phyloP scores from a whole-genome alignment of 2,329 filamentous ascomycete genomes.

The Venturia effusa region DNA sequence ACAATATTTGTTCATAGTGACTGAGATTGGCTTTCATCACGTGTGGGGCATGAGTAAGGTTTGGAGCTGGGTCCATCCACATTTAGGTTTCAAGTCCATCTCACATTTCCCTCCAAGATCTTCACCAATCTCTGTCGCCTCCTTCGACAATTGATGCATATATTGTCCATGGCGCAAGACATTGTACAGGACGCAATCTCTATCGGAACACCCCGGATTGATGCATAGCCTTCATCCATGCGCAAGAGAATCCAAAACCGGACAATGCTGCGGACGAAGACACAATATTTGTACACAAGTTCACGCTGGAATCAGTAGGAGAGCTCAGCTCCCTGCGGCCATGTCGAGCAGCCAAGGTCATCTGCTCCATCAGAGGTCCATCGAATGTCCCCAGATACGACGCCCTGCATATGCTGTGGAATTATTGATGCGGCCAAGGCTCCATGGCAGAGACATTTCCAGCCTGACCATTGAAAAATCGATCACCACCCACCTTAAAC shows the following conservation, averaged over 20 bases:
- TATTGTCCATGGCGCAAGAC: too few species aligned
- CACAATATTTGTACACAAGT: neutral
- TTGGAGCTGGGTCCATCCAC: too few species aligned
- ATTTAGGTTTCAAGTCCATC: too few species aligned
- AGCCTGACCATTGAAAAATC: neutral
- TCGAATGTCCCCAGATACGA: neutral
- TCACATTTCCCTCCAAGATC: neutral
- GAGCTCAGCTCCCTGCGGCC: neutral
- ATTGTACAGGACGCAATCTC: too few species aligned
- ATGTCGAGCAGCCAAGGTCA: neutral
- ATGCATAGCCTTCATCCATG: neutral
- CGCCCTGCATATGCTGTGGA: neutral
- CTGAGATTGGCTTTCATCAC: too few species aligned
- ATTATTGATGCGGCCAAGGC: neutral
- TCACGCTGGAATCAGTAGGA: neutral
- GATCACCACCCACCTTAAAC: neutral
- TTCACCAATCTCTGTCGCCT: neutral
- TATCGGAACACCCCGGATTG: neutral
- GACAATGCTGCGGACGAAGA: neutral
- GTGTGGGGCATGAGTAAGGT: too few species aligned
- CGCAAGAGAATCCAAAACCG: neutral
- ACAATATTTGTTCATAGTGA: too few species aligned
- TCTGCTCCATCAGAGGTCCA: neutral
- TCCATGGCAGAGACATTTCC: neutral
- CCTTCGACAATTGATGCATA: neutral